phyloP scores from a whole-genome alignment of 225 moss, liverwort and hornwort genomes.

The Asterella californica region DNA sequence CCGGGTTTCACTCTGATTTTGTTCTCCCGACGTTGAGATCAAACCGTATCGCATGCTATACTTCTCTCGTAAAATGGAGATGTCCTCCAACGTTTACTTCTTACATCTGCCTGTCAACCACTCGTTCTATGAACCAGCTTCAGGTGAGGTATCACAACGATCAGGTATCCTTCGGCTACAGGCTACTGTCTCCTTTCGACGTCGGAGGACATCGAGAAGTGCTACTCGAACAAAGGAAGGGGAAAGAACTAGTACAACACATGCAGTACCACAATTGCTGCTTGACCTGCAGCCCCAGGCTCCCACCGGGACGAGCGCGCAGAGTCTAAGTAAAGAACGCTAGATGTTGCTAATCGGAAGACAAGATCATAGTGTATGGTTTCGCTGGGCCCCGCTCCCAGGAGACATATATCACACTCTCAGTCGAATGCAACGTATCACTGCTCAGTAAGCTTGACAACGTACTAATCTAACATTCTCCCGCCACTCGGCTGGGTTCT shows the following conservation, averaged over 20 bases:
- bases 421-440: neutral
- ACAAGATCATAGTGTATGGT: slow-evolving; percentile 2
- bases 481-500: neutral
- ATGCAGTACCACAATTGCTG: neutral
- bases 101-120: neutral
- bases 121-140: neutral
- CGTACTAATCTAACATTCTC: neutral
- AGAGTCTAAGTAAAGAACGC: neutral
- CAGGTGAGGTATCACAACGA: neutral
- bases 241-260: neutral
- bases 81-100: neutral
- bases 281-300: neutral
- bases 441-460: neutral
- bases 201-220: neutral
- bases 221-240: neutral
- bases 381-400: slow-evolving; percentile 9
- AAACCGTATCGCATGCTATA: neutral
- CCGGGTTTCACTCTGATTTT: neutral
- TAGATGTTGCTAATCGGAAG: neutral
- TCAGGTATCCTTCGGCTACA: neutral
- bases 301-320: neutral
- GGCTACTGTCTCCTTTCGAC: neutral
- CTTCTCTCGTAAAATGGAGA: neutral
- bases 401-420: neutral
- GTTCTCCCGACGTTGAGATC: neutral